These are phyloP conservation scores for Colletotrichum plurivorum DNA, from an alignment of 2,329 filamentous ascomycete species.

Conservation along the genomic window DNA sequence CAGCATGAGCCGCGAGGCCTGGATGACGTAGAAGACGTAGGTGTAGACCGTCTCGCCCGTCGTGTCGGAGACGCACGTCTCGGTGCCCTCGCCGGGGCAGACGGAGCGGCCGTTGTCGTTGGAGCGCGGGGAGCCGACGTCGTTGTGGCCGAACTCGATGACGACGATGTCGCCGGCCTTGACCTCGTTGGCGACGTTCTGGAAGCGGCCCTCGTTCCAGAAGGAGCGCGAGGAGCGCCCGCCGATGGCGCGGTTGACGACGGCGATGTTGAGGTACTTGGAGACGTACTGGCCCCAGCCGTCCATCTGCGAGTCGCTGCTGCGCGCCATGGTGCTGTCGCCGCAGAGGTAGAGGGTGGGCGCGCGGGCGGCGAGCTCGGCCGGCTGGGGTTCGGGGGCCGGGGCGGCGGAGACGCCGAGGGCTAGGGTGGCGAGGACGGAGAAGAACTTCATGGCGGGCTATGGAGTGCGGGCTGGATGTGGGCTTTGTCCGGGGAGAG, in stretches of 20 bases:
- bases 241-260: slow-evolving; percentile 75
- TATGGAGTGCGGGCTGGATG: neutral
- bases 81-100: slow-evolving; percentile 67
- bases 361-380: slow-evolving; percentile 34
- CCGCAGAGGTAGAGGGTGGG: slow-evolving; percentile 69
- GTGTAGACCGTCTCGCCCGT: slow-evolving; percentile 69
- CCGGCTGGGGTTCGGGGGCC: slow-evolving; percentile 32
- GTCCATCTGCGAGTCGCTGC: slow-evolving; percentile 58
- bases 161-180: slow-evolving; percentile 74
- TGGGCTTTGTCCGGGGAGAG: neutral
- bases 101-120: slow-evolving; percentile 75
- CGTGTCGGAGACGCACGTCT: slow-evolving; percentile 68
- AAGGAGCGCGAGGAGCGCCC: slow-evolving; percentile 77
- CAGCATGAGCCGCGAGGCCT: slow-evolving; percentile 67
- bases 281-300: slow-evolving; percentile 76
- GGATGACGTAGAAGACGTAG: slow-evolving; percentile 71
- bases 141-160: slow-evolving; percentile 82
- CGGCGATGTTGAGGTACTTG: slow-evolving; percentile 57
- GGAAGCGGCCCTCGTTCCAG: slow-evolving; percentile 77
- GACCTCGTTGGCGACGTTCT: slow-evolving; percentile 66
- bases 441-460: slow-evolving; percentile 31
- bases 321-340: slow-evolving; percentile 74
- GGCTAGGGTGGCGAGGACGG: slow-evolving; percentile 33
- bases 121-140: slow-evolving; percentile 69
- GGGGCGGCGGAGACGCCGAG: slow-evolving; percentile 41